Evolutionary conservation across 164 flowering plant genomes (phyloP).

Genomic region (Saururus chinensis): DNA sequence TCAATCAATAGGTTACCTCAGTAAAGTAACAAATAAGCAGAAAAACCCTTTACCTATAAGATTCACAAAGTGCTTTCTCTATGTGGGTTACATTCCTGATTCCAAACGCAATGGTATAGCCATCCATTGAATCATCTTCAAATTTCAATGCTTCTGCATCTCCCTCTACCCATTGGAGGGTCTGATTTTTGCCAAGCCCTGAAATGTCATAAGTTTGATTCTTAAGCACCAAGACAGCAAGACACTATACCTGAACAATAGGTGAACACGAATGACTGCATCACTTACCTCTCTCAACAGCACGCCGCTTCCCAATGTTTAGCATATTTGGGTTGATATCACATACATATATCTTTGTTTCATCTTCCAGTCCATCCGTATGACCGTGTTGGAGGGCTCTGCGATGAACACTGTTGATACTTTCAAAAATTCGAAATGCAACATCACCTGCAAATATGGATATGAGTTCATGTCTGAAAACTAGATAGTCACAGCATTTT

Average conservation of each 20-base stretch:
- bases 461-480: constrained; percentile 1
- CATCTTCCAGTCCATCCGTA: constrained; percentile 45
- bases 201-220: background rate
- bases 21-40: constrained; percentile 1
- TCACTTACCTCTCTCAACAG: constrained; percentile 67
- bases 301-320: constrained; percentile 80
- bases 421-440: constrained; percentile 75
- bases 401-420: constrained; percentile 40
- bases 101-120: constrained; percentile 97
- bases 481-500: too few species aligned
- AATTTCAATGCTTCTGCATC: constrained; percentile 93
- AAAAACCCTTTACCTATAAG: constrained; percentile 46
- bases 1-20: background rate
- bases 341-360: constrained; percentile 76
- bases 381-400: constrained; percentile 40
- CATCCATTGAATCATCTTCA: constrained; percentile 80
- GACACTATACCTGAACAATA: too few species aligned
- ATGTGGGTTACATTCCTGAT: constrained; percentile 96
- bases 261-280: background rate
- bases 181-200: constrained; percentile 55
- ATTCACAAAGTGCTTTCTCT: constrained; percentile 85
- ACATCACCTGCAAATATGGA: constrained; percentile 67
- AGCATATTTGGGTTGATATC: constrained; percentile 96
- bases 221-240: background rate
- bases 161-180: constrained; percentile 91